phyloP scores from a whole-genome alignment of 73 alveolate species.

The Tetrahymena thermophila region DNA sequence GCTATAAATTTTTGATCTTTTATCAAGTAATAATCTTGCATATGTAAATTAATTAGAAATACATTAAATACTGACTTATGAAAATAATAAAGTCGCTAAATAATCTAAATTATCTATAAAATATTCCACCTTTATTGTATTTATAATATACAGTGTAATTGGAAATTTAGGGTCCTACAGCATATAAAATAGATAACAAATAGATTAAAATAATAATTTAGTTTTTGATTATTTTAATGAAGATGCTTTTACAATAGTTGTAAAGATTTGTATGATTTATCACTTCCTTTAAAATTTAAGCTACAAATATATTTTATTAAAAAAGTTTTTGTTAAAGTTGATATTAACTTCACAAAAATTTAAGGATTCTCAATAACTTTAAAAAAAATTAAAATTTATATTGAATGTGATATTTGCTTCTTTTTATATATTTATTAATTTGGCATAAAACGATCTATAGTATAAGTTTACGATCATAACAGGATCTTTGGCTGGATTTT shows the following conservation, averaged over 20 bases:
- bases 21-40: not conserved
- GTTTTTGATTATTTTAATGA: not conserved
- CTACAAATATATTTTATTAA: not conserved
- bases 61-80: not conserved
- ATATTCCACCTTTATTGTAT: not conserved
- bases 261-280: not conserved
- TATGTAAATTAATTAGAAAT: not conserved
- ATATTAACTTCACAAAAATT: not conserved
- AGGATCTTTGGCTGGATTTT: not conserved
- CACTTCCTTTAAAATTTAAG: not conserved
- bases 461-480: not conserved
- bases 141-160: not conserved
- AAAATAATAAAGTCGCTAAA: not conserved
- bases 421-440: not conserved
- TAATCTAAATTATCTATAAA: not conserved
- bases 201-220: not conserved
- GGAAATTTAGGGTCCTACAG: not conserved
- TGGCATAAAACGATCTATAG: not conserved
- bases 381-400: not conserved
- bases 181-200: not conserved
- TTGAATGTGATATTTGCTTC: not conserved
- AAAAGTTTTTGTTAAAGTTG: not conserved
- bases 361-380: not conserved
- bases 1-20: not conserved
- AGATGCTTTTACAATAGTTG: not conserved